phyloP scores from a whole-genome alignment of 768 basidiomycete species.

The Termitomyces sp. region DNA sequence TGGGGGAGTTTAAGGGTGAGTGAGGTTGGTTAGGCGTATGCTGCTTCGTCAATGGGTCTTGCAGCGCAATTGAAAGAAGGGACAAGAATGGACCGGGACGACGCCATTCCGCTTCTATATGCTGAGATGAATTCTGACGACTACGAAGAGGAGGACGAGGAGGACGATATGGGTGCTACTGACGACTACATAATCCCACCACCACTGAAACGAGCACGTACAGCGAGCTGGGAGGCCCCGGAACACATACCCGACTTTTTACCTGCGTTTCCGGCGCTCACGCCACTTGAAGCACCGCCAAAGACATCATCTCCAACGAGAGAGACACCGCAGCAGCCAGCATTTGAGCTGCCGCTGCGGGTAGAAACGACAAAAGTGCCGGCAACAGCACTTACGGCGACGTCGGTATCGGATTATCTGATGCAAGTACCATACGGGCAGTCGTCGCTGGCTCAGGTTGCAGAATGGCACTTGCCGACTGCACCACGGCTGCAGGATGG shows the following conservation, averaged over 20 bases:
- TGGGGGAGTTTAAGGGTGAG: conserved; percentile 68
- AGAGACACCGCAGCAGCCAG: conserved; percentile 14
- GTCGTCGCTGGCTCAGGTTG: conserved; percentile 58
- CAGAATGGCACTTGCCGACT: conserved; percentile 68
- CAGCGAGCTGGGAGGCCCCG: conserved; percentile 53
- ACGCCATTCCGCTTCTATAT: conserved; percentile 49
- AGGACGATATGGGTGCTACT: conserved; percentile 3
- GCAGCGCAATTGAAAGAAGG: conserved; percentile 58
- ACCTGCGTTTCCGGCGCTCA: conserved; percentile 55
- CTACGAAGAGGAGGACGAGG: conserved; percentile 24
- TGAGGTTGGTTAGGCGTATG: conserved; percentile 17
- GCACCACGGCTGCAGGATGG: conserved; percentile 17
- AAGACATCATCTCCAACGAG: conserved; percentile 1
- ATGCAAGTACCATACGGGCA: conserved; percentile 70
- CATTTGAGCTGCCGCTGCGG: conserved; percentile 19
- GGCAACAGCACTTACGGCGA: conserved; percentile 36
- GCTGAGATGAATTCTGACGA: conserved; percentile 23
- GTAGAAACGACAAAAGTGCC: conserved; percentile 36
- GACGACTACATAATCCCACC: conserved; percentile 25
- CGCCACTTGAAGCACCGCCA: conserved; percentile 19
- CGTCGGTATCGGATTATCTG: conserved; percentile 62
- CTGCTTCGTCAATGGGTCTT: conserved; percentile 20
- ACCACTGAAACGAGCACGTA: conserved; percentile 52
- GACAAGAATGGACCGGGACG: conserved; percentile 47
- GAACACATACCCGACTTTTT: conserved; percentile 60